Evolutionary conservation across 1,284 basidiomycete species (phyloP), one percentile per base, ranked within the genome.

Genomic region (Moesziomyces sp.): DNA sequence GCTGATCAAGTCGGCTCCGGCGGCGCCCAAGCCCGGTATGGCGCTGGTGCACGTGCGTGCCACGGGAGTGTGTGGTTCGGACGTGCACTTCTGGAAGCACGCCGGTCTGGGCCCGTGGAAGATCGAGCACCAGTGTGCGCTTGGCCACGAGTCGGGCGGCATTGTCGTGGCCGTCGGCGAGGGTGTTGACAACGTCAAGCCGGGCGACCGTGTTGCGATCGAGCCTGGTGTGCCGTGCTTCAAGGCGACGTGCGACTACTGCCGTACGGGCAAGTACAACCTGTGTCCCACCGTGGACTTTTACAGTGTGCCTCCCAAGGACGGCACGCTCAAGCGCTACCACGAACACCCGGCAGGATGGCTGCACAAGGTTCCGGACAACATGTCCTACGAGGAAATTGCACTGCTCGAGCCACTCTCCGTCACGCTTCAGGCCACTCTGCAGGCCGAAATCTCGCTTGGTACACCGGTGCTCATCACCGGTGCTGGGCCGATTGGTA

Each of bases 31-130:
- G 24, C 78, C 78, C 3, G 81, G 81, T 28, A 74, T 80, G 62
- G 81, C 79, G 7, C 65, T 83, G 18, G 67, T 83, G n/a, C 81
- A 81, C 52, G 71, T 83, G 28, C 68, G 74, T 23, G 78, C 80
- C 28, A 83, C 81, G 7, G 81, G 79, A 7, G 71, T 76, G 16
- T 77, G 74, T 35, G 73, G 76, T 16, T 76, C 74, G 24, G 86
- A 87, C 70, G 86, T 87, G 2, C 87, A 87, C 74, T 87, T 87
- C 74, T 87, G 86, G 86, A 86, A 87, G 78, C 87, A 88, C 69
- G 87, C 70, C 42, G 78, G 74, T 34, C 66, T 78, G 5, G 79
- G 72, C 3, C 78, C 77, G 6, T 74, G 77, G 78, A 79, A 77
- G 69, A 80, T 83, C 49, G 73, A 70, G 18, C 47, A 76, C 38